Base-by-base conservation (phyloP, 768 basidiomycete genomes). In the Kwoniella sp. region DNA sequence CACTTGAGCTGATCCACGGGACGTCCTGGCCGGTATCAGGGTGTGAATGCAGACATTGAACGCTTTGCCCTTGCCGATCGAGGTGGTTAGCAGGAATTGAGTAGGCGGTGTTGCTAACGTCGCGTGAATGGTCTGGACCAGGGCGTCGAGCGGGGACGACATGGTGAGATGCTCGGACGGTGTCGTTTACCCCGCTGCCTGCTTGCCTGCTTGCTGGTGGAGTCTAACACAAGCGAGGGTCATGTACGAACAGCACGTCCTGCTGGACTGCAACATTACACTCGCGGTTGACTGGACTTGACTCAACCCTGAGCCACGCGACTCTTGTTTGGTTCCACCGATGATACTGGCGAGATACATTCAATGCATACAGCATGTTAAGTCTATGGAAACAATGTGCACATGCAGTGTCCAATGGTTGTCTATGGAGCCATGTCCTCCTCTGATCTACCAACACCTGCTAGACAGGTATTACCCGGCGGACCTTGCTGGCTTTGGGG, bases 81-180 rank as follows among this genome's bases (percentile, higher is more conserved):
- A 7, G 34, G 34, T 15, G 5, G 40, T 41, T 0, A 54, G 36
- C 22, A 54, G 27, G 31, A 54, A 54, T 27, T 43, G 45, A 9
- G 20, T 27, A 23, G 52, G 52, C 7, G 52, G 52, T 5, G 52
- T 46, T 17, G 47, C 38, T 14, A 54, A 32, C 9, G 52, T 54
- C 22, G 52, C 52, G 22, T 54, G 52, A 15, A 54, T 54, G 6
- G 33, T 43, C 23, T 54, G 52, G 6, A 34, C 32, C 17, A 54
- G 15, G 22, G 28, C 31, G 23, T 46, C 5, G 3, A 54, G 32
- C 12, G 36, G 34, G 19, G 37, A 38, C 15, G 6, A 6, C 6
- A n/a, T n/a, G n/a, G n/a, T n/a, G n/a, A n/a, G n/a, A n/a, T n/a
- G n/a, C n/a, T n/a, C n/a, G n/a, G n/a, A n/a, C n/a, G n/a, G n/a